Evolutionary conservation across 2,329 filamentous ascomycete species (phyloP).

Genomic region (Colletotrichum sp.): DNA sequence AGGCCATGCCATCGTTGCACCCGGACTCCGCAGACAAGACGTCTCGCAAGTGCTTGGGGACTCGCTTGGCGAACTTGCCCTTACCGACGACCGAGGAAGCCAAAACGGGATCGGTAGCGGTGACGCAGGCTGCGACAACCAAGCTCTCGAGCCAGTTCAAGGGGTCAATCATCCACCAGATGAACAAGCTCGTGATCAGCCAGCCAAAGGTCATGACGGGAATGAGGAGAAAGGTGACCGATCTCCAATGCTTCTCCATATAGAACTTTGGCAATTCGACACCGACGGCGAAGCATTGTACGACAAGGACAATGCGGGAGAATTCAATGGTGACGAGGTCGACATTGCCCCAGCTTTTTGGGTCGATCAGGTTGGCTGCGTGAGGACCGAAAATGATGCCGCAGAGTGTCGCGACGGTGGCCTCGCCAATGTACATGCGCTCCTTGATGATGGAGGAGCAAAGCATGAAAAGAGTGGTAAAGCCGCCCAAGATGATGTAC

Average conservation of each 20-base stretch:
- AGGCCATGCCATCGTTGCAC: conserved; percentile 99
- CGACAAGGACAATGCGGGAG: conserved; percentile 86
- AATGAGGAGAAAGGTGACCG: conserved; percentile 84
- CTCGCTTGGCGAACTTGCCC: conserved; percentile 96
- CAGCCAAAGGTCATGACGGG: conserved; percentile 98
- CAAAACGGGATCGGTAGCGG: conserved; percentile 94
- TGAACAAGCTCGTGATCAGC: conserved; percentile 89
- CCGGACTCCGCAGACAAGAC: conserved; percentile 94
- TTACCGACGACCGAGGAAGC: conserved; percentile 98
- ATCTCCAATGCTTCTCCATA: conserved; percentile 98
- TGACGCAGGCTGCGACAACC: conserved; percentile 89
- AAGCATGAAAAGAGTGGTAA: conserved; percentile 97
- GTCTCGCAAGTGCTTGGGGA: conserved; percentile 96
- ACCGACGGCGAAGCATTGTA: conserved; percentile 91
- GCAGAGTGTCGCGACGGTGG: conserved; percentile 88
- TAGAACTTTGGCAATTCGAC: conserved; percentile 92
- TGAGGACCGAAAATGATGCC: conserved; percentile 90
- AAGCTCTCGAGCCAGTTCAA: conserved; percentile 91
- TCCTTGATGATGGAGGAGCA: conserved; percentile 99
- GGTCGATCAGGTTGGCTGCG: conserved; percentile 81
- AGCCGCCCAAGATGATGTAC: conserved; percentile 97
- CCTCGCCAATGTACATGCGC: conserved; percentile 97
- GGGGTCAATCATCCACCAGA: conserved; percentile 86
- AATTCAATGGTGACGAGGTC: conserved; percentile 90
- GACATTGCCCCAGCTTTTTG: conserved; percentile 76